phyloP scores from a whole-genome alignment of 352 stramenopile genomes.

The Peronospora belbahrii region DNA sequence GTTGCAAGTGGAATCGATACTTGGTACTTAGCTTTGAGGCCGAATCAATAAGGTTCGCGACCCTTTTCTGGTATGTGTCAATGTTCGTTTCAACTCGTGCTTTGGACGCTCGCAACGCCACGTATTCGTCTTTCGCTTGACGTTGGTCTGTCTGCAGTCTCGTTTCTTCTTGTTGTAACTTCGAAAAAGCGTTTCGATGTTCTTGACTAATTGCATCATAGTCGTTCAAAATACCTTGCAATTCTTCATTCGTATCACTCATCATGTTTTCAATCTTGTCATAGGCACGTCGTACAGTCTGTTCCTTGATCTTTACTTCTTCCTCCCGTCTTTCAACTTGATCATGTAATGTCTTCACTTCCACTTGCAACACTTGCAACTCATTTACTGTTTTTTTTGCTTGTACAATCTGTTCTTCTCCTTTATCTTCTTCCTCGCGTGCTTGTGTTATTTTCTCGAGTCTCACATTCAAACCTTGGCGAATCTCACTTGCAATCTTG shows the following conservation, averaged over 20 bases:
- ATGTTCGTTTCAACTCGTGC: constrained; percentile 51
- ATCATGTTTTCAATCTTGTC: constrained; percentile 58
- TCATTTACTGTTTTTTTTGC: constrained; percentile 50
- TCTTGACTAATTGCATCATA: constrained; percentile 49
- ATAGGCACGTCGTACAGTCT: constrained; percentile 30
- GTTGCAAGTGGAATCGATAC: constrained; percentile 50
- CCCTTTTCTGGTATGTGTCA: constrained; percentile 27
- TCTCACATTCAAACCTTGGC: constrained; percentile 41
- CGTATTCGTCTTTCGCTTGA: constrained; percentile 27
- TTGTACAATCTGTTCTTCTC: constrained; percentile 30
- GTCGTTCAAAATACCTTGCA: constrained; percentile 42
- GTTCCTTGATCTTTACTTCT: constrained; percentile 35
- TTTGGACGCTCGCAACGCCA: constrained; percentile 28
- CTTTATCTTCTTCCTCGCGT: constrained; percentile 26
- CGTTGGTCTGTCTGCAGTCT: constrained; percentile 26
- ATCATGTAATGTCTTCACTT: constrained; percentile 30
- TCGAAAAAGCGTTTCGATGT: constrained; percentile 26
- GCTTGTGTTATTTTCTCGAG: constrained; percentile 40
- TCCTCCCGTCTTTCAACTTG: constrained; percentile 29
- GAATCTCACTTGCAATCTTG: constrained; percentile 45
- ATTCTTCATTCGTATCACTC: constrained; percentile 59
- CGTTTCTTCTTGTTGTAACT: constrained; percentile 28
- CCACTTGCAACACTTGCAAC: constrained; percentile 38
- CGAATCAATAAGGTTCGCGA: constrained; percentile 39
- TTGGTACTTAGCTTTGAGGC: constrained; percentile 39